Percentiles rank a stretch among this genome's conserved stretches.
Evolutionary conservation across 1,284 basidiomycete species (phyloP).

Genomic region (Fistulina hepatica): DNA sequence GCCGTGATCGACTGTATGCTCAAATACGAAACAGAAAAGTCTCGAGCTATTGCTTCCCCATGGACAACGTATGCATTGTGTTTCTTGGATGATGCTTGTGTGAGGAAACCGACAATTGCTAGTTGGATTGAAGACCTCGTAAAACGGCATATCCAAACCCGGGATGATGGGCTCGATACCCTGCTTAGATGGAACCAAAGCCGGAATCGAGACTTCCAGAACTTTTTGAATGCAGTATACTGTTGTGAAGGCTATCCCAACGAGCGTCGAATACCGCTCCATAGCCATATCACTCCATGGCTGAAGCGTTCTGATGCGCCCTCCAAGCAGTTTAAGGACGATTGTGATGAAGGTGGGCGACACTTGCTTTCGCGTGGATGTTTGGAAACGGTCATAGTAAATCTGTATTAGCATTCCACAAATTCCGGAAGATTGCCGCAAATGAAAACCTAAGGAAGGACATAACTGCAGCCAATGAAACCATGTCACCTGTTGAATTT

Average conservation of each 20-base stretch:
- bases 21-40: conserved; percentile 39
- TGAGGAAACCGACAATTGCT: not conserved
- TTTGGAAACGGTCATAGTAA: no score
- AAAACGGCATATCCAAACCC: conserved; percentile 12
- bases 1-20: not conserved
- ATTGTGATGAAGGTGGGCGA: conserved; percentile 37
- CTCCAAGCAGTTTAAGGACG: conserved; percentile 31
- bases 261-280: conserved; percentile 32
- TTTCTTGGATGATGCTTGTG: not conserved
- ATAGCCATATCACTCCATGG: conserved; percentile 26
- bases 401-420: no score
- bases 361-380: no score
- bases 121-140: conserved; percentile 44
- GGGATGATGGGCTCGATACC: conserved; percentile 40
- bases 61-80: conserved; percentile 39
- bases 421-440: conserved; percentile 43
- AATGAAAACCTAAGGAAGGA: conserved; percentile 24
- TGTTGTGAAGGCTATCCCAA: conserved; percentile 44
- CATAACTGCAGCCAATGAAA: no score
- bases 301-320: conserved; percentile 37
- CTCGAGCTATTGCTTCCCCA: conserved; percentile 57
- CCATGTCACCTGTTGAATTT: no score
- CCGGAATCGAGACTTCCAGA: conserved; percentile 61
- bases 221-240: conserved; percentile 52
- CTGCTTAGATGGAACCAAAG: conserved; percentile 48